Conservation (phyloP, 2,329 filamentous ascomycete genomes). For the Pseudogymnoascus sp. region DNA sequence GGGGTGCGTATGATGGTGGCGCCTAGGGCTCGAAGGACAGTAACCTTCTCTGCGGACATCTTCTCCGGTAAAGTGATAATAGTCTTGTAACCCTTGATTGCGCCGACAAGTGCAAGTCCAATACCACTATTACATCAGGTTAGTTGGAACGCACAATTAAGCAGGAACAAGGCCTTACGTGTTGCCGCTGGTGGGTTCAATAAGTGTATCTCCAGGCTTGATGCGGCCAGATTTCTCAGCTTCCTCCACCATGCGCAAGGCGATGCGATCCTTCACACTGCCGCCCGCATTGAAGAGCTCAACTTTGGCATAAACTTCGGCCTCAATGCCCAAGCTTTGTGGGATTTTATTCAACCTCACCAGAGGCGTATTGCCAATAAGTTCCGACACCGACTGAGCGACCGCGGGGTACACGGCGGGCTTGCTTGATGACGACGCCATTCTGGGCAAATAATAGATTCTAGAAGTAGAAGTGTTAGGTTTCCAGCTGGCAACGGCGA, state of each 20-base stretch:
- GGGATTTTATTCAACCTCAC: conserved; percentile 90
- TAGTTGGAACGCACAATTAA: not conserved
- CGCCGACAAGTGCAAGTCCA: conserved; percentile 84
- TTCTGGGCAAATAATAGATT: not conserved
- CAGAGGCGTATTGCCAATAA: conserved; percentile 94
- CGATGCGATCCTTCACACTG: conserved; percentile 91
- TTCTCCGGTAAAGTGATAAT: conserved; percentile 99
- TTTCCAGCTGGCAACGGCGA: not conserved
- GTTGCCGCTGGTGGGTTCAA: conserved; percentile 96
- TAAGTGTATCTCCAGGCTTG: conserved; percentile 93
- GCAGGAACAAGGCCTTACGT: conserved; percentile 45
- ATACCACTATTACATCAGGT: conserved; percentile 54
- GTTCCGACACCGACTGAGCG: conserved; percentile 62
- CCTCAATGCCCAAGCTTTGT: conserved; percentile 80
- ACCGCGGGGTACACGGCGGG: conserved; percentile 22
- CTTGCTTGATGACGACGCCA: conserved; percentile 13
- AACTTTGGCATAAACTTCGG: conserved; percentile 81
- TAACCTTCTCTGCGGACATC: conserved; percentile 98
- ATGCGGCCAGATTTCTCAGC: conserved; percentile 87
- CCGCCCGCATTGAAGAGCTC: conserved; percentile 93
- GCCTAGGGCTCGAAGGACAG: conserved; percentile 84
- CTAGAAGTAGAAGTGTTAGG: not conserved
- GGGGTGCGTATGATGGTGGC: conserved; percentile 97
- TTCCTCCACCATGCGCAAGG: conserved; percentile 93
- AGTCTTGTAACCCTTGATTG: conserved; percentile 95